phyloP scores from a whole-genome alignment of 805 yeast species.

The Phaffomyces antillensis region DNA sequence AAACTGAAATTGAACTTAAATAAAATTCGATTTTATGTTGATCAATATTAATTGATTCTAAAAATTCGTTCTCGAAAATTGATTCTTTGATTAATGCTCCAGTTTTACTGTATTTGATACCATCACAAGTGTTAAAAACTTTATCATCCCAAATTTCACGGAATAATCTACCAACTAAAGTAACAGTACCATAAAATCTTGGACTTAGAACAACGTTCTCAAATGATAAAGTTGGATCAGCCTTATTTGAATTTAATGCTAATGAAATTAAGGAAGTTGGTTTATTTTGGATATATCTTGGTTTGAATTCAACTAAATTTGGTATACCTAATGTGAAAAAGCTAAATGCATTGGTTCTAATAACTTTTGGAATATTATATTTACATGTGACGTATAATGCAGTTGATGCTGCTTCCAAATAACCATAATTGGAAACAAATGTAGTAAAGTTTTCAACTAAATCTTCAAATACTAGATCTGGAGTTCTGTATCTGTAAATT shows the following conservation, averaged over 20 bases:
- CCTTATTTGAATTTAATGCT: conserved; percentile 7
- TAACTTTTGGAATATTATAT: conserved; percentile 48
- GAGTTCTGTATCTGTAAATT: conserved; percentile 70
- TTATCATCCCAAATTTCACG: conserved; percentile 72
- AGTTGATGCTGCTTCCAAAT: conserved; percentile 84
- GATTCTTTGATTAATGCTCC: conserved; percentile 25
- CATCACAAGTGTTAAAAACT: conserved; percentile 43
- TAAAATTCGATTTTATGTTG: conserved; percentile 56
- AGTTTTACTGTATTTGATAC: conserved; percentile 27
- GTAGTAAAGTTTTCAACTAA: conserved; percentile 63
- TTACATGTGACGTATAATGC: conserved; percentile 81
- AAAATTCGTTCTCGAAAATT: conserved; percentile 34
- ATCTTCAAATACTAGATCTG: conserved; percentile 68
- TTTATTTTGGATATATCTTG: conserved; percentile 26
- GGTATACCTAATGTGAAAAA: conserved; percentile 37
- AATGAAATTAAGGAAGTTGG: conserved; percentile 6
- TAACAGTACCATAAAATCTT: conserved; percentile 80
- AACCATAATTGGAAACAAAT: conserved; percentile 74
- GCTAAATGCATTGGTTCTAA: conserved; percentile 36
- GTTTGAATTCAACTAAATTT: conserved; percentile 35
- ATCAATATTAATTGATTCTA: conserved; percentile 32
- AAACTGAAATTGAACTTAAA: conserved; percentile 61
- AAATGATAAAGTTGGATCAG: conserved; percentile 32
- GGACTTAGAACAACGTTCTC: conserved; percentile 86
- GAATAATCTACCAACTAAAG: conserved; percentile 70